Evolutionary conservation across 352 stramenopile species (phyloP).

Genomic region (Globisporangium lucens): DNA sequence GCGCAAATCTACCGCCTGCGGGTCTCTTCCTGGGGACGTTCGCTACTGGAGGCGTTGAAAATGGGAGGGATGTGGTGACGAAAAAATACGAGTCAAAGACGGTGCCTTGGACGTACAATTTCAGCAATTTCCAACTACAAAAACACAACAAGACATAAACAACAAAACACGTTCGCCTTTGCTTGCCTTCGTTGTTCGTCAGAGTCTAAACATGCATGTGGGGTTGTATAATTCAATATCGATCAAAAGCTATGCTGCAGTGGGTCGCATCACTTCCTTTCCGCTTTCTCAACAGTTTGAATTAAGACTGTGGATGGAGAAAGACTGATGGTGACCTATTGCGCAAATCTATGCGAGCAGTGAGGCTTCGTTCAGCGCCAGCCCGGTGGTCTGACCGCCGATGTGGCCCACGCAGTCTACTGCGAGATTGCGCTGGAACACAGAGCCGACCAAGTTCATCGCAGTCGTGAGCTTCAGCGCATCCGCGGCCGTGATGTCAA

Average conservation of each 20-base stretch:
- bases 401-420: conserved; percentile 81
- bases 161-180: conserved; percentile 5
- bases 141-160: conserved; percentile 8
- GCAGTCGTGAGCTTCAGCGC: conserved; percentile 66
- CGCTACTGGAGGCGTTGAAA: background rate
- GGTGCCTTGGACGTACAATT: conserved; percentile 2
- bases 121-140: conserved; percentile 1
- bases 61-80: background rate
- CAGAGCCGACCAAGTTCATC: conserved; percentile 53
- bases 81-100: background rate
- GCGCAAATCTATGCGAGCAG: conserved; percentile 17
- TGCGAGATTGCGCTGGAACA: conserved; percentile 52
- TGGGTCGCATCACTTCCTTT: background rate
- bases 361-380: conserved; percentile 47
- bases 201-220: background rate
- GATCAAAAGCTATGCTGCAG: background rate
- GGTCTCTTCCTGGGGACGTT: background rate
- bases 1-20: background rate
- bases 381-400: conserved; percentile 55
- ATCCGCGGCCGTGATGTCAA: conserved; percentile 56
- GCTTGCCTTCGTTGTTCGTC: background rate
- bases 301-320: background rate
- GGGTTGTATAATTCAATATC: background rate
- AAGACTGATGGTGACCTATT: no score
- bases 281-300: background rate